Evolutionary conservation across 192 early-diverging fungal species (phyloP).

Genomic region (Umbelopsis vinacea): DNA sequence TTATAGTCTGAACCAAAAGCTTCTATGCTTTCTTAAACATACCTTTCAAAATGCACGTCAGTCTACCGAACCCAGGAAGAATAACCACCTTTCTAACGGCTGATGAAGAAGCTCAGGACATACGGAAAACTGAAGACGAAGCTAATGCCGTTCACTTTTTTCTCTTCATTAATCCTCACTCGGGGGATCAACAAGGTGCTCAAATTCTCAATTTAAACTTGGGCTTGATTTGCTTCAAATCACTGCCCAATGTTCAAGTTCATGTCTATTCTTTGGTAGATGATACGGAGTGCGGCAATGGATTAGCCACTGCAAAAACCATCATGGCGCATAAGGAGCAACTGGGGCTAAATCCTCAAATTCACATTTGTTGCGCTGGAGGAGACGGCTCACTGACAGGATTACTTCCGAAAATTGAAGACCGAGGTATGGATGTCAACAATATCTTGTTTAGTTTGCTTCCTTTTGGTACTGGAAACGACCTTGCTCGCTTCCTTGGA

Average conservation of each 20-base stretch:
- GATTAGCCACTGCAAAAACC: conserved; percentile 40
- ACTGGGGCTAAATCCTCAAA: conserved; percentile 17
- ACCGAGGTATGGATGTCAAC: conserved; percentile 25
- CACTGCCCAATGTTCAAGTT: background rate
- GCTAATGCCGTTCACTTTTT: conserved; percentile 14
- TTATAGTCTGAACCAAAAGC: background rate
- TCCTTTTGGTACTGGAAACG: conserved; percentile 58
- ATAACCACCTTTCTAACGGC: background rate
- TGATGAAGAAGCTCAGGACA: background rate
- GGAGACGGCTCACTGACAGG: conserved; percentile 54
- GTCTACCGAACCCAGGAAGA: background rate
- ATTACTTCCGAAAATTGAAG: conserved; percentile 47
- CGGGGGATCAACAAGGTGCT: conserved; percentile 43
- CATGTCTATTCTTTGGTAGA: conserved; percentile 24
- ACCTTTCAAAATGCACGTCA: too few relatives aligned
- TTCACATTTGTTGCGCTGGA: conserved; percentile 26
- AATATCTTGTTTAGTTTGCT: conserved; percentile 44
- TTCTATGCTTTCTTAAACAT: too few relatives aligned
- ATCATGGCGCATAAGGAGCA: conserved; percentile 20
- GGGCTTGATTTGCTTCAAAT: conserved; percentile 45
- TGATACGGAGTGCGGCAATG: conserved; percentile 26
- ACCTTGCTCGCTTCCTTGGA: conserved; percentile 51
- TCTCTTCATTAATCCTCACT: conserved; percentile 48
- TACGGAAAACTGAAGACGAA: background rate
- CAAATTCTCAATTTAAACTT: conserved; percentile 40